These are phyloP conservation scores for Malus hybrid DNA, from an alignment of 331 rosid species.

Conservation along the genomic window DNA sequence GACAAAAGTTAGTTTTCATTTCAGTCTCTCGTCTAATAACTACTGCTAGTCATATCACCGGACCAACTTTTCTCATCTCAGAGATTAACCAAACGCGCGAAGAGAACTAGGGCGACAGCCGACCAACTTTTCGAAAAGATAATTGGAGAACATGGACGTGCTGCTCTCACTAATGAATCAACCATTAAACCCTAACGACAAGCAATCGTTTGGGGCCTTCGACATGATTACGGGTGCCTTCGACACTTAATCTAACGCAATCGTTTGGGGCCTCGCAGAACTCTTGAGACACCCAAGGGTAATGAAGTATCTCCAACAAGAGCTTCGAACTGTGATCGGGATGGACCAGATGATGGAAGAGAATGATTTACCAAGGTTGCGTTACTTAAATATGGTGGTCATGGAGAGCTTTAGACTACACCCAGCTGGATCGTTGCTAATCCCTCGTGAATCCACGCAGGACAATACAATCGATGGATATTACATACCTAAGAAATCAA, in stretches of 20 bases:
- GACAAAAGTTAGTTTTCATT: too few species aligned
- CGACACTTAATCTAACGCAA: conserved; percentile 9
- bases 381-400: conserved; percentile 34
- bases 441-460: conserved; percentile 18
- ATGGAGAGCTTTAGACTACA: conserved; percentile 32
- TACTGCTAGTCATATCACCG: too few species aligned
- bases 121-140: conserved; percentile 26
- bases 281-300: conserved; percentile 31
- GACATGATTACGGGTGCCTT: conserved; percentile 21
- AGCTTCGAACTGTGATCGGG: conserved; percentile 30
- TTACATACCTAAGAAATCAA: conserved; percentile 16
- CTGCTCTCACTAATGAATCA: conserved; percentile 15
- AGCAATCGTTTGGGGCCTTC: not conserved
- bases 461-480: conserved; percentile 19
- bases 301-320: conserved; percentile 33
- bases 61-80: not conserved
- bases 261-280: conserved; percentile 33
- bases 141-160: conserved; percentile 18
- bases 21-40: too few species aligned
- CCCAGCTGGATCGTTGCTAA: conserved; percentile 11
- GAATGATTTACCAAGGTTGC: conserved; percentile 14
- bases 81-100: conserved; percentile 17
- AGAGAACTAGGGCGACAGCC: not conserved
- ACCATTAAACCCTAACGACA: not conserved
- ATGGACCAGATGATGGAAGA: conserved; percentile 24